Base-by-base conservation (phyloP, 1,284 basidiomycete genomes). In the Omphalotus olearius region DNA sequence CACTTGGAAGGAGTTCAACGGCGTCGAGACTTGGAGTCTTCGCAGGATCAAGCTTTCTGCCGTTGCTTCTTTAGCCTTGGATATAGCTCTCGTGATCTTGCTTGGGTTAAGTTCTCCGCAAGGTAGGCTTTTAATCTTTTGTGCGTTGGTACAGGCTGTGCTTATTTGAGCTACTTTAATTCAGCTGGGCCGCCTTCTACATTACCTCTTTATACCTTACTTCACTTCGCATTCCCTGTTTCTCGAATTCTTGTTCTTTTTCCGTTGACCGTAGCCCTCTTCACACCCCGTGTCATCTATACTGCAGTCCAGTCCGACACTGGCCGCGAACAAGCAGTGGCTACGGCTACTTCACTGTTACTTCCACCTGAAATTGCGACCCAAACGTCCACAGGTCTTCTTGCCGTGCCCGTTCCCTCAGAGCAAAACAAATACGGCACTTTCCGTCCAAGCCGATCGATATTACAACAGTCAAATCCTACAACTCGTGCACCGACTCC, bases 1-100 rank as follows among this genome's bases (percentile, higher is more conserved):
- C 10, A 76, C 85, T 5, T 90, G 82, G 79, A 88, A 90, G 66
- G 86, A 90, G 54, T 69, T 87, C 47, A 75, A 79, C 26, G 85
- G 85, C 33, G 74, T 84, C 36, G 71, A 81, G 39, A 79, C 90
- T 26, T 91, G 89, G 89, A 76, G 74, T 28, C 63, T 80, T 57
- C 78, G 65, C 55, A 75, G 82, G 36, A 65, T 89, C 56, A 87
- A 76, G 64, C 48, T 69, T 14, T 75, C 76, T 51, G 66, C 87
- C 26, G 65, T 73, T 20, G 56, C 71, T 38, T 75, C 85, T 26
- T 63, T 88, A 46, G 69, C 64, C 6, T 64, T 88, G 35, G 88
- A 90, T 62, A 68, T 84, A 41, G 74, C 72, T 7, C 74, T 84
- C 47, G 75, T 80, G 13, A 69, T 79, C 11, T 60, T 89, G 33